These are phyloP conservation scores for Phoenix dactylifera DNA, from an alignment of 176 grass and related monocot genomes.

Conservation along the genomic window DNA sequence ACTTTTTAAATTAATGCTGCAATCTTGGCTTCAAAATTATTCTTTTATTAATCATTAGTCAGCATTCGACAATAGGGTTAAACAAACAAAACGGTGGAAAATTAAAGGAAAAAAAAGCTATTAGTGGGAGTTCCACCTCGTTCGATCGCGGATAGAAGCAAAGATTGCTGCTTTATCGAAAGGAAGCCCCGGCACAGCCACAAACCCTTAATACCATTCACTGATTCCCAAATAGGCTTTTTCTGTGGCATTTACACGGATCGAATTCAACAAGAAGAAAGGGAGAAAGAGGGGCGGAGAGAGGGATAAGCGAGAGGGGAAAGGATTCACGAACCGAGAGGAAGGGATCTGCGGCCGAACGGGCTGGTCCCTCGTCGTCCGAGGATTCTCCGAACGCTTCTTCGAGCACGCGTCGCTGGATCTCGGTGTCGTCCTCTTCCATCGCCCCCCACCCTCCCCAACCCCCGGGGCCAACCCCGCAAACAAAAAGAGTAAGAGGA, in stretches of 20 bases:
- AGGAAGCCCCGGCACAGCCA: conserved; percentile 55
- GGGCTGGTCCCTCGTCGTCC: conserved; percentile 17
- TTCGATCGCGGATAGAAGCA: conserved; percentile 34
- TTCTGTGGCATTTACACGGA: not conserved
- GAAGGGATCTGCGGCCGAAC: not conserved
- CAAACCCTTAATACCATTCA: conserved; percentile 30
- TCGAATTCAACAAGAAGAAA: not conserved
- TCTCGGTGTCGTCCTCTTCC: conserved; percentile 13
- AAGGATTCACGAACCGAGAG: too few relatives aligned
- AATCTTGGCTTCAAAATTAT: not conserved
- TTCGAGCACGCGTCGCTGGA: conserved; percentile 6
- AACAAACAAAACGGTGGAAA: not conserved
- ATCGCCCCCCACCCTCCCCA: not conserved
- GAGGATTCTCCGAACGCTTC: conserved; percentile 57
- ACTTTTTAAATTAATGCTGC: not conserved
- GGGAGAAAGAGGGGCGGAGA: not conserved
- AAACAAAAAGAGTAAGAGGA: too few relatives aligned
- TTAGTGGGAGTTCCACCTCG: conserved; percentile 18
- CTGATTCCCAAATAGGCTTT: conserved; percentile 30
- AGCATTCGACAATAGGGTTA: not conserved
- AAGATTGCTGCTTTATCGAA: conserved; percentile 26
- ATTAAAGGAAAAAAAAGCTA: not conserved
- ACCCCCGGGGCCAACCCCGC: too few relatives aligned
- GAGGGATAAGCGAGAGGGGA: not conserved
- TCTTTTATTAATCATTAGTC: too few relatives aligned